Percentiles rank a stretch among this genome's conserved stretches.
Conservation (phyloP, 257 asterid species). For the Solanum infundibuliforme region DNA sequence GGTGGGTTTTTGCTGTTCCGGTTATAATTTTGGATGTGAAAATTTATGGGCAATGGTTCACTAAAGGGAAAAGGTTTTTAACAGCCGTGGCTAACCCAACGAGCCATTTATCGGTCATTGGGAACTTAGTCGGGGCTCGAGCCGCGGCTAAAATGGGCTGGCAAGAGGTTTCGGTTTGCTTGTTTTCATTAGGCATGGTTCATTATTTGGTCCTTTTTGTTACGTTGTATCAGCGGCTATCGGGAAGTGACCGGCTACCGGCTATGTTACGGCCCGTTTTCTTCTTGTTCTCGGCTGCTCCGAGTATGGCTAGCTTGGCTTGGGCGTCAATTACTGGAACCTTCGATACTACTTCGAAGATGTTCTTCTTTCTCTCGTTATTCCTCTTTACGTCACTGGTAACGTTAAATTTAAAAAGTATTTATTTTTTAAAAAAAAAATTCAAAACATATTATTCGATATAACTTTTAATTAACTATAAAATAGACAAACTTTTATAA, state of each 20-base stretch:
- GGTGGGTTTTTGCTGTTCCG: slow-evolving; percentile 48
- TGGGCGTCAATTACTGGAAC: slow-evolving; percentile 56
- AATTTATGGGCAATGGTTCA: slow-evolving; percentile 70
- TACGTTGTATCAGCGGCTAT: slow-evolving; percentile 47
- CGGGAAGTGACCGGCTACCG: slow-evolving; percentile 46
- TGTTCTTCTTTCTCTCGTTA: slow-evolving; percentile 61
- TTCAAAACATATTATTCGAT: not conserved
- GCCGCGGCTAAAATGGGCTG: slow-evolving; percentile 73
- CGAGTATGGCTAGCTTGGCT: slow-evolving; percentile 61
- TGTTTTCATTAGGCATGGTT: slow-evolving; percentile 55
- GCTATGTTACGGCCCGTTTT: slow-evolving; percentile 46
- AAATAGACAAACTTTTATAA: not conserved
- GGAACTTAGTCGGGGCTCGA: slow-evolving; percentile 55
- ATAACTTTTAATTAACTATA: not conserved
- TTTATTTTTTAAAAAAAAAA: fast-evolving
- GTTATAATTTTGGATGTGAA: slow-evolving; percentile 45
- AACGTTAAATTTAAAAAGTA: not conserved
- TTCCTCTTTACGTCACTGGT: slow-evolving; percentile 60
- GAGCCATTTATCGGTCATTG: slow-evolving; percentile 52
- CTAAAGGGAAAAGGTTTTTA: slow-evolving; percentile 35
- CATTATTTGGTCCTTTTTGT: slow-evolving; percentile 66
- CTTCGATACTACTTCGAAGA: slow-evolving; percentile 46
- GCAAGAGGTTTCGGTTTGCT: slow-evolving; percentile 30
- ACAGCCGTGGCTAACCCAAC: slow-evolving; percentile 60
- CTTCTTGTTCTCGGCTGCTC: slow-evolving; percentile 52